Conservation (phyloP, 2,329 filamentous ascomycete species). For the Neopestalotiopsis clavispora region DNA sequence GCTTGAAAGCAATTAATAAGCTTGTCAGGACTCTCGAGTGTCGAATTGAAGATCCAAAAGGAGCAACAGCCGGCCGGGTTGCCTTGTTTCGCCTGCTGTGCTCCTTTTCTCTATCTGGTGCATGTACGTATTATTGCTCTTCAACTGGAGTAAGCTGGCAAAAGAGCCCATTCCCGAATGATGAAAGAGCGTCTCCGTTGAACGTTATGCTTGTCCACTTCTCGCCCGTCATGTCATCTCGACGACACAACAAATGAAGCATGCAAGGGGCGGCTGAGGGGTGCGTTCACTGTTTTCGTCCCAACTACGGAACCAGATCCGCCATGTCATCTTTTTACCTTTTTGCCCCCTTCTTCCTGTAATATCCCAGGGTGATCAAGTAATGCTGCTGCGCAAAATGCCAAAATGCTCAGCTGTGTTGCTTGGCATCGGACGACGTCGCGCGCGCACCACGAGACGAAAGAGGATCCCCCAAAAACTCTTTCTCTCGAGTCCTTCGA, state of each 20-base stretch:
- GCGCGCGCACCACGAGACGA: not conserved
- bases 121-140: not conserved
- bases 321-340: not conserved
- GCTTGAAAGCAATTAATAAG: not conserved
- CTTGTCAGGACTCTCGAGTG: not conserved
- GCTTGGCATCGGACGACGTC: not conserved
- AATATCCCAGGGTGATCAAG: not conserved
- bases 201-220: not conserved
- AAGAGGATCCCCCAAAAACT: not conserved
- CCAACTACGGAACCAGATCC: not conserved
- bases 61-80: not conserved
- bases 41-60: not conserved
- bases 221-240: not conserved
- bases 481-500: not conserved
- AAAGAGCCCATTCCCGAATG: not conserved
- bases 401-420: not conserved
- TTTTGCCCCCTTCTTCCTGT: not conserved
- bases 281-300: not conserved
- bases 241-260: not conserved
- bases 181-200: not conserved
- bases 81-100: not conserved
- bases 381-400: not conserved
- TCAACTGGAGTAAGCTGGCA: not conserved
- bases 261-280: not conserved
- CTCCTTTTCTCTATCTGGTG: not conserved